A percentile compares a stretch with the other conserved stretches of the same genome.
Evolutionary conservation across 179 eudicot genomes (phyloP).

Genomic region (Silene coronaria): DNA sequence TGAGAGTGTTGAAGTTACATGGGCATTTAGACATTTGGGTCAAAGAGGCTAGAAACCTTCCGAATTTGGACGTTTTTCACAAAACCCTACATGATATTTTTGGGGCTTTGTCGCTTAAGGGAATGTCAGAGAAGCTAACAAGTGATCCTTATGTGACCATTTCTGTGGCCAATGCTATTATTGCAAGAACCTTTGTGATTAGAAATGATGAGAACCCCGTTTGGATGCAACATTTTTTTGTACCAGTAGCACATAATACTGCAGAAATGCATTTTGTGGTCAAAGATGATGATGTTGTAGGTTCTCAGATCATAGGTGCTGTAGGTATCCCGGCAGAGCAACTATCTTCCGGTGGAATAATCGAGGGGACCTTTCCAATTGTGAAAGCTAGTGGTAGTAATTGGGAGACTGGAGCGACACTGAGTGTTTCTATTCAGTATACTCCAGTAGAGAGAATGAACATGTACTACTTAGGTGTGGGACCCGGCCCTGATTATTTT

Average conservation of each 20-base stretch:
- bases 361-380: conserved; percentile 60
- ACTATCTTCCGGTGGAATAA: conserved; percentile 32
- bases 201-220: conserved; percentile 51
- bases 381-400: conserved; percentile 36
- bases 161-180: conserved; percentile 45
- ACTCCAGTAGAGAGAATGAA: conserved; percentile 41
- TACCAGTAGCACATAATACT: conserved; percentile 70
- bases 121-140: conserved; percentile 28
- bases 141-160: conserved; percentile 72
- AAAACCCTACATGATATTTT: conserved; percentile 39
- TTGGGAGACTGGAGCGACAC: conserved; percentile 46
- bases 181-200: conserved; percentile 71
- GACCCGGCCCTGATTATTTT: conserved; percentile 34
- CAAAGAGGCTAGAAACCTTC: conserved; percentile 56
- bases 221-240: conserved; percentile 67
- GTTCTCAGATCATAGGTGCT: conserved; percentile 61
- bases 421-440: conserved; percentile 58
- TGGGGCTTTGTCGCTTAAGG: conserved; percentile 23
- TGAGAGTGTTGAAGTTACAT: conserved; percentile 47
- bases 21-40: conserved; percentile 80
- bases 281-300: conserved; percentile 63
- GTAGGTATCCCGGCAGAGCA: conserved; percentile 52
- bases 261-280: conserved; percentile 65
- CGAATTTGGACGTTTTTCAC: conserved; percentile 57
- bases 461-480: conserved; percentile 47